Percentiles rank a stretch among this genome's conserved stretches.
Evolutionary conservation across 345 rosid genomes (phyloP).

Genomic region (Populus simonii): DNA sequence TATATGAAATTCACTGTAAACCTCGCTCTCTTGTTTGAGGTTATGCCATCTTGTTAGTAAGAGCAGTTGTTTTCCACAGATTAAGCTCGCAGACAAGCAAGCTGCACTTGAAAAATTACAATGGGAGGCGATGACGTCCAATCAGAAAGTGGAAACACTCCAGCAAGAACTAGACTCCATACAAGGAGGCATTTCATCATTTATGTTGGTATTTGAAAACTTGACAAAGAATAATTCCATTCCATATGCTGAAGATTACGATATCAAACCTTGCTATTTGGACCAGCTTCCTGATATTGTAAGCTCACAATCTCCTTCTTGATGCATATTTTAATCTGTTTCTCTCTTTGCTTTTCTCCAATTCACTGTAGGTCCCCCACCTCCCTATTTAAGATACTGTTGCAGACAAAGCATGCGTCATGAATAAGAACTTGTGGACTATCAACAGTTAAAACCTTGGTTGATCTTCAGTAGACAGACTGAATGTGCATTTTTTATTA

Average conservation of each 20-base stretch:
- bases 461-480: neutral
- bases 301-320: conserved; percentile 26
- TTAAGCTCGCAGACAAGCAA: conserved; percentile 95
- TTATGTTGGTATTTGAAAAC: conserved; percentile 56
- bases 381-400: neutral
- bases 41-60: conserved; percentile 12
- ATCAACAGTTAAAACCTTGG: neutral
- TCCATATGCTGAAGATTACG: conserved; percentile 47
- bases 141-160: conserved; percentile 61
- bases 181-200: conserved; percentile 63
- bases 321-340: neutral
- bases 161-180: conserved; percentile 60
- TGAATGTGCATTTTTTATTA: neutral
- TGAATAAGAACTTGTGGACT: neutral
- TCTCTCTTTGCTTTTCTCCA: neutral
- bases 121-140: conserved; percentile 86
- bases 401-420: too few species aligned
- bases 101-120: conserved; percentile 86
- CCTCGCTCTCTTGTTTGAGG: conserved; percentile 1
- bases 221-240: conserved; percentile 42
- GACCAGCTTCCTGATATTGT: conserved; percentile 60
- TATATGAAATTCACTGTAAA: neutral
- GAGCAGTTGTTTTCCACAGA: conserved; percentile 33
- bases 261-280: conserved; percentile 45
- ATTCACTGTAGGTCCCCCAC: neutral